phyloP scores from a whole-genome alignment of 2,329 filamentous ascomycete genomes.

The Aspergillus ochraceus region DNA sequence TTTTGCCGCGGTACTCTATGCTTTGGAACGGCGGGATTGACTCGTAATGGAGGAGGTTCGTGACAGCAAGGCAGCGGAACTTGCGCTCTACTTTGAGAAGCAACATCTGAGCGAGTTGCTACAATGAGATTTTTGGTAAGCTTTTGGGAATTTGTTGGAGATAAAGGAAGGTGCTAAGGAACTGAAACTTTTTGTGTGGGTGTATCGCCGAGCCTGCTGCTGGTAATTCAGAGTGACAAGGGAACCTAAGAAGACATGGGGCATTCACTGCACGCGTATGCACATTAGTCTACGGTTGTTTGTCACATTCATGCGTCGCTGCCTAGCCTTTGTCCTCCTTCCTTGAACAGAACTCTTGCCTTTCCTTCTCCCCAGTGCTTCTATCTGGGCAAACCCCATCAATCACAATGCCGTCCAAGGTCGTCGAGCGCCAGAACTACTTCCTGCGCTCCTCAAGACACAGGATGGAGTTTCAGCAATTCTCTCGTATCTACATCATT shows the following conservation, averaged over 20 bases:
- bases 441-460: neutral
- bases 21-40: neutral
- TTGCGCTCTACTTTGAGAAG: slow-evolving; percentile 8
- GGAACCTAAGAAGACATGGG: no score
- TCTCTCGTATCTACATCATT: neutral
- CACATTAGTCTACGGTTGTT: no score
- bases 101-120: neutral
- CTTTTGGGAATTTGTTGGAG: no score
- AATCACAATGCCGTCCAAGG: neutral
- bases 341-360: no score
- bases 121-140: neutral
- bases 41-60: neutral
- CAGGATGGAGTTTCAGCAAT: neutral
- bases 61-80: neutral
- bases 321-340: no score
- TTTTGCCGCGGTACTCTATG: neutral
- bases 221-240: no score
- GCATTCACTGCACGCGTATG: no score
- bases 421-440: neutral
- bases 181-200: no score
- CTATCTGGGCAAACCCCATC: neutral
- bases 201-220: no score
- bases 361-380: no score
- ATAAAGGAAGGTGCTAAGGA: no score
- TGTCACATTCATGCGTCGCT: no score